Evolutionary conservation across 2,329 filamentous ascomycete species (phyloP).

Genomic region (Colletotrichum tamarilloi): DNA sequence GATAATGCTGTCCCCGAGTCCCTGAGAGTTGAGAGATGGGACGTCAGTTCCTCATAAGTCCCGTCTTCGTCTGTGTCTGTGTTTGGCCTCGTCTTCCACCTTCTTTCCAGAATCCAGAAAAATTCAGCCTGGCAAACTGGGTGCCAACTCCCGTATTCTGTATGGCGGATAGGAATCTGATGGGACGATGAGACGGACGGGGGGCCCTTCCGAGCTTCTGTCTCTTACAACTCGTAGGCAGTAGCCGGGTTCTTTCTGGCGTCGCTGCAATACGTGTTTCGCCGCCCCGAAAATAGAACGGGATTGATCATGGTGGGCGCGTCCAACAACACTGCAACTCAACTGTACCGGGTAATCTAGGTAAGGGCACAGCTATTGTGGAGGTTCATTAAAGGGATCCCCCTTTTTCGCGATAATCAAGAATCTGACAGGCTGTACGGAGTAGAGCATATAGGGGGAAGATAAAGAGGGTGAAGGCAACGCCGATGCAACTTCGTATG

Average conservation of each 20-base stretch:
- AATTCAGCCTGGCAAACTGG: not conserved
- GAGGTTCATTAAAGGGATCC: slow-evolving; percentile 28
- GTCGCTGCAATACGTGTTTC: slow-evolving; percentile 31
- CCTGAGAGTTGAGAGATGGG: slow-evolving; percentile 22
- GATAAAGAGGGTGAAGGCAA: slow-evolving; percentile 24
- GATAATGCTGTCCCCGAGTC: not conserved
- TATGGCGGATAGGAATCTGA: slow-evolving; percentile 11
- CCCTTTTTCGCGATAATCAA: slow-evolving; percentile 23
- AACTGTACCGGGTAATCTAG: not conserved
- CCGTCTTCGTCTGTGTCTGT: slow-evolving; percentile 7
- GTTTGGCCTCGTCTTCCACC: slow-evolving; percentile 6
- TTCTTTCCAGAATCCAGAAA: slow-evolving; percentile 3
- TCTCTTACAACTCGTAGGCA: slow-evolving; percentile 16
- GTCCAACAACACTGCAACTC: not conserved
- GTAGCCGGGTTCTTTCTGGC: slow-evolving; percentile 6
- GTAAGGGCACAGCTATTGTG: slow-evolving; percentile 21
- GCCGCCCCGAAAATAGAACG: slow-evolving; percentile 35
- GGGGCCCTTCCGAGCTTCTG: slow-evolving; percentile 2
- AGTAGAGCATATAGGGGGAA: slow-evolving; percentile 17
- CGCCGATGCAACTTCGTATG: not conserved
- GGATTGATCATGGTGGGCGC: slow-evolving; percentile 8
- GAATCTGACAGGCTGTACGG: not conserved
- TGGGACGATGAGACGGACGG: slow-evolving; percentile 31
- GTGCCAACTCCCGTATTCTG: not conserved
- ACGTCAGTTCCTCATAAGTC: slow-evolving; percentile 23